These are phyloP conservation scores for Tuber melanosporum DNA, from an alignment of 495 filamentous ascomycete genomes.

Conservation along the genomic window DNA sequence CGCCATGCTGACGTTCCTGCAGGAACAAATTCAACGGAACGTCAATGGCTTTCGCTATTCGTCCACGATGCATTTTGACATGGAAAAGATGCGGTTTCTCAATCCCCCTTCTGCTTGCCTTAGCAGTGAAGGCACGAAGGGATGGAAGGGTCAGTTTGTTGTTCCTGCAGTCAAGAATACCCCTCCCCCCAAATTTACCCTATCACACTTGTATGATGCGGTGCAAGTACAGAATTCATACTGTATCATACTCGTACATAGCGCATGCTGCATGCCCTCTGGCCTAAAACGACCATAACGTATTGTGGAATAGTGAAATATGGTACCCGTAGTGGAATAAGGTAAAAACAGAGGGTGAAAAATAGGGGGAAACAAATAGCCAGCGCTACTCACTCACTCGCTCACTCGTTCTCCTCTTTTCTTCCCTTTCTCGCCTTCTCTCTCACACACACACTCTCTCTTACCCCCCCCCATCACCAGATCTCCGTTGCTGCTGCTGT, in stretches of 20 bases:
- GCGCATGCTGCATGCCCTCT: not conserved
- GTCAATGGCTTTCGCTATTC: slow-evolving; percentile 15
- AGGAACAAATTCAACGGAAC: slow-evolving; percentile 16
- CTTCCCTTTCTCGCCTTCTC: not conserved
- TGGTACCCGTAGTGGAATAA: not conserved
- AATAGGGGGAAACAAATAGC: slow-evolving; percentile 28
- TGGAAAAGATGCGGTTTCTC: slow-evolving; percentile 14
- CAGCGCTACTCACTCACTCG: slow-evolving; percentile 22
- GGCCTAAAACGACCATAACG: not conserved
- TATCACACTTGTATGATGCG: not conserved
- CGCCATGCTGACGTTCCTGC: slow-evolving; percentile 15
- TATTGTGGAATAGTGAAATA: not conserved
- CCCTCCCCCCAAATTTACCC: not conserved
- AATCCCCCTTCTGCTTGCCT: slow-evolving; percentile 10
- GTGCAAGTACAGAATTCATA: not conserved
- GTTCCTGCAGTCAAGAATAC: slow-evolving; percentile 23
- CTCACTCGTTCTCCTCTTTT: slow-evolving; percentile 7
- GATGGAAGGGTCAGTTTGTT: slow-evolving; percentile 9
- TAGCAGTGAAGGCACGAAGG: not conserved
- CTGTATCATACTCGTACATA: not conserved
- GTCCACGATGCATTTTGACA: slow-evolving; percentile 7
- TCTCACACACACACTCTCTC: not conserved
- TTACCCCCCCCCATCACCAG: slow-evolving; percentile 10
- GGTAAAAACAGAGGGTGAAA: slow-evolving; percentile 26
- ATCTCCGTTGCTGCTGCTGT: slow-evolving; percentile 1